Evolutionary conservation across 2,329 filamentous ascomycete species (phyloP).

Genomic region (Orbilia javanica): DNA sequence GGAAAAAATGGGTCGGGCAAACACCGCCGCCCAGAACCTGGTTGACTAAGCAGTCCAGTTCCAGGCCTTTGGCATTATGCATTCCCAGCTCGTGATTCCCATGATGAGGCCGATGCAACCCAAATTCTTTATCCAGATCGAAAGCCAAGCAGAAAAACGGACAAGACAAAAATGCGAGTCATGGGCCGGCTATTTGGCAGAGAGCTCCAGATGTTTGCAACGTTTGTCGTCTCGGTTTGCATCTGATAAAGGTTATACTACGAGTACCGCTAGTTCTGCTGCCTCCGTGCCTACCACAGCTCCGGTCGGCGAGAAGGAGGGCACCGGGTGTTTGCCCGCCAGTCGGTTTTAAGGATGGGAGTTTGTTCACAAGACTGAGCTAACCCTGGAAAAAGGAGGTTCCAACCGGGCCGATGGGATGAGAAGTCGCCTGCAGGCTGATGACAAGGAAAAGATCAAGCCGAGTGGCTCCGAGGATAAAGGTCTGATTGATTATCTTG

Average conservation of each 20-base stretch:
- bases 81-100: slow-evolving; percentile 30
- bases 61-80: background rate
- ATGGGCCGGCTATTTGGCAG: slow-evolving; percentile 33
- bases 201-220: slow-evolving; percentile 10
- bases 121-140: background rate
- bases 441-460: slow-evolving; percentile 31
- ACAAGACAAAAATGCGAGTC: slow-evolving; percentile 15
- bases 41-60: slow-evolving; percentile 38
- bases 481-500: slow-evolving; percentile 46
- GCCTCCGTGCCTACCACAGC: slow-evolving; percentile 3
- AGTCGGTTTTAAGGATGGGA: slow-evolving; percentile 46
- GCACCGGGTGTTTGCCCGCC: slow-evolving; percentile 9
- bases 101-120: slow-evolving; percentile 4
- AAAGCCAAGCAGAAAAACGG: background rate
- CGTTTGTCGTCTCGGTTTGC: slow-evolving; percentile 19
- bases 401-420: slow-evolving; percentile 28
- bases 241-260: slow-evolving; percentile 14
- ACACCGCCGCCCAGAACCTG: background rate
- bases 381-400: slow-evolving; percentile 17
- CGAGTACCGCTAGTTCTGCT: too few species aligned
- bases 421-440: slow-evolving; percentile 34
- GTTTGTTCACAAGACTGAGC: slow-evolving; percentile 3
- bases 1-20: slow-evolving; percentile 19
- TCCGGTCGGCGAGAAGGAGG: slow-evolving; percentile 35
- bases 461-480: slow-evolving; percentile 43